These are phyloP conservation scores for Teratosphaeria gauchensis DNA, from an alignment of 2,329 filamentous ascomycete species.

Conservation along the genomic window DNA sequence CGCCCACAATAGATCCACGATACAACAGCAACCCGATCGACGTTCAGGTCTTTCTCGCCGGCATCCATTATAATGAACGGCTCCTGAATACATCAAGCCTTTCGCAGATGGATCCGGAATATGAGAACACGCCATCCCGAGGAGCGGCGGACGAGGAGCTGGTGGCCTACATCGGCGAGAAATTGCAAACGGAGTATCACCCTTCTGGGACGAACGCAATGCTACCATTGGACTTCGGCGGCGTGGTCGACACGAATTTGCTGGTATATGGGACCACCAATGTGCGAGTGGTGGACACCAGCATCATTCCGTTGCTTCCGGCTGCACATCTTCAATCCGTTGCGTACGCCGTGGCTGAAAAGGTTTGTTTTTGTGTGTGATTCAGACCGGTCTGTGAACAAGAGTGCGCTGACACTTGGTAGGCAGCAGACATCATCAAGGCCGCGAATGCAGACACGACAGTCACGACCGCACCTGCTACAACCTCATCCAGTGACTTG, in stretches of 20 bases:
- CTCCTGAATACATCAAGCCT: conserved; percentile 17
- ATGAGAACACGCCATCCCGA: conserved; percentile 11
- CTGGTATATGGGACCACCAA: conserved; percentile 37
- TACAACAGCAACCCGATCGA: conserved; percentile 38
- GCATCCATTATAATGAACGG: conserved; percentile 20
- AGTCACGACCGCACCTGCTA: not conserved
- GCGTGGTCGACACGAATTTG: conserved; percentile 39
- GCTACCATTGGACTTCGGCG: conserved; percentile 39
- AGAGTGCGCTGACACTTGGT: not conserved
- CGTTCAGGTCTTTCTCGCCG: conserved; percentile 16
- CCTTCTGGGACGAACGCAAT: conserved; percentile 43
- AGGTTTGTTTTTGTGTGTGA: conserved; percentile 15
- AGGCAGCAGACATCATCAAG: conserved; percentile 39
- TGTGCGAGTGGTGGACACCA: conserved; percentile 38
- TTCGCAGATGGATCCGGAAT: conserved; percentile 12
- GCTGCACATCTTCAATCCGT: conserved; percentile 24
- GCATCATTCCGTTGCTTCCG: conserved; percentile 37
- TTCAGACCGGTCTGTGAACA: conserved; percentile 13
- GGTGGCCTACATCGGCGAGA: conserved; percentile 17
- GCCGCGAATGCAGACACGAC: conserved; percentile 7
- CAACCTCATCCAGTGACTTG: not conserved
- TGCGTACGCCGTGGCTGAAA: conserved; percentile 29
- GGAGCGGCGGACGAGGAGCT: conserved; percentile 22
- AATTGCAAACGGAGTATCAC: conserved; percentile 40
- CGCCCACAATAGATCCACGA: conserved; percentile 34